A percentile compares a stretch with the other conserved stretches of the same genome.
Evolutionary conservation across 2,329 filamentous ascomycete genomes (phyloP).

Genomic region (Penicillium sp.): DNA sequence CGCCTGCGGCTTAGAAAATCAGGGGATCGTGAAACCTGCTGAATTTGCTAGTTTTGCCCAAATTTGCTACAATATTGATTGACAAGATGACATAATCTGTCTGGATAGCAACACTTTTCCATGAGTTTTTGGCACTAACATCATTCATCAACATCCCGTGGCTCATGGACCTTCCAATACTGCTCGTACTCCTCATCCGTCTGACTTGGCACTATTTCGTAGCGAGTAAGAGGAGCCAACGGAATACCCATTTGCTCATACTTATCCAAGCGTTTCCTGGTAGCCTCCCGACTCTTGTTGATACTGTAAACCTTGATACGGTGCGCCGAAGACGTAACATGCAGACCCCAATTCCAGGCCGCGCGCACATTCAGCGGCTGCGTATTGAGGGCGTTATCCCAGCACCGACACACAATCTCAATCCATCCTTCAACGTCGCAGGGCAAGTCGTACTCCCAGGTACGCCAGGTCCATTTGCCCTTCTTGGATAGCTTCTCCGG

Average conservation of each 20-base stretch:
- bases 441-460: slow-evolving; percentile 64
- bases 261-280: slow-evolving; percentile 18
- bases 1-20: neutral
- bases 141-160: slow-evolving; percentile 28
- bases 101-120: no score
- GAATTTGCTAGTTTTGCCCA: neutral
- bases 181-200: slow-evolving; percentile 31
- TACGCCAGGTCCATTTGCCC: slow-evolving; percentile 63
- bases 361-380: slow-evolving; percentile 57
- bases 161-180: slow-evolving; percentile 31
- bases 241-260: slow-evolving; percentile 33
- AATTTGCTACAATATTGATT: neutral
- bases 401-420: slow-evolving; percentile 59
- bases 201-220: slow-evolving; percentile 31
- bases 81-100: no score
- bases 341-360: slow-evolving; percentile 52
- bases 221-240: slow-evolving; percentile 34
- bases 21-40: neutral
- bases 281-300: slow-evolving; percentile 31
- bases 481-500: slow-evolving; percentile 62
- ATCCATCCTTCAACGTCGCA: slow-evolving; percentile 63
- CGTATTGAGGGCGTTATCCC: slow-evolving; percentile 64
- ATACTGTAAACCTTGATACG: slow-evolving; percentile 40
- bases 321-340: slow-evolving; percentile 42
- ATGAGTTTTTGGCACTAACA: neutral